Base-by-base conservation (phyloP, 106 monocot species). In the Dendrobium nobile region DNA sequence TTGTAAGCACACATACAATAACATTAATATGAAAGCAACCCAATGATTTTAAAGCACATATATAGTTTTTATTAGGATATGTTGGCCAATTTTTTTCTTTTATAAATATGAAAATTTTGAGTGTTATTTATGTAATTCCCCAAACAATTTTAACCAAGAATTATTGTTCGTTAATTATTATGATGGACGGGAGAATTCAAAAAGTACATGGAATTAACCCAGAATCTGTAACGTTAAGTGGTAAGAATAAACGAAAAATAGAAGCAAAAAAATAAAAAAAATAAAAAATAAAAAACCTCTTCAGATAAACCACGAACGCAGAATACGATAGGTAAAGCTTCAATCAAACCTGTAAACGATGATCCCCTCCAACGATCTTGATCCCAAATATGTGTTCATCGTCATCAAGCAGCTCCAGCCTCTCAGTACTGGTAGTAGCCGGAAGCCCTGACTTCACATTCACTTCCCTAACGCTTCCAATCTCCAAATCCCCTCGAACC, bases 381-480 rank as follows among this genome's bases (percentile, higher is more conserved):
- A 92, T 79, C 78, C 92, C 82, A 58, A 92, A 78, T 31, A 86
- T 81, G 86, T 92, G 92, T 27, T 89, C 84, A 70, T 85, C 76
- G 65, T 90, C 92, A 70, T 92, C 89, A 20, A 90, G 87, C 7
- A 84, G 70, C 84, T 90, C 92, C 54, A 92, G 44, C 58, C 92
- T 80, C 79, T 92, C 92, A 2, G 77, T 92, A 82, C 92, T 92
- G 41, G 89, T 92, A n/a, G 92, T 88, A 7, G 92, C 89, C 15
- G 92, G 92, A n/a, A 92, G 88, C 1, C 92, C 92, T 4, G 89
- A 88, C 76, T 88, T 86, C 54, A 92, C 88, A 72, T 87, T 88
- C 72, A 92, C 88, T 67, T 89, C 87, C 26, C 92, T 75, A 16
- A 92, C 83, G 77, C 86, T 87, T 22, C 89, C 89, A 68, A 83